Base-by-base conservation (phyloP, 75 land plant species). In the Picea glauca region DNA sequence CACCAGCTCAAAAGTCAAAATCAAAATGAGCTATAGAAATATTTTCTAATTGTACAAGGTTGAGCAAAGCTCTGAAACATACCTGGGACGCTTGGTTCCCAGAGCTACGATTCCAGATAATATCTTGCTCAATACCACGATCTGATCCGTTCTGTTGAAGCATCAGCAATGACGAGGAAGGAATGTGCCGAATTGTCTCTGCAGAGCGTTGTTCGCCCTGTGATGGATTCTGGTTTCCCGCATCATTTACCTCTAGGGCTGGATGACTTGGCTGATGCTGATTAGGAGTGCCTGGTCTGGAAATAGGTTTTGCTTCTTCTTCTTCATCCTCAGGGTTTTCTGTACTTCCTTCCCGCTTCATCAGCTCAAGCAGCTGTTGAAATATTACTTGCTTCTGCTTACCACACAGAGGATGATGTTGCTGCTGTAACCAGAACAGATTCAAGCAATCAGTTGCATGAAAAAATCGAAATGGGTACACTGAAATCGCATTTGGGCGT, bases 331-430 rank as follows among this genome's bases (percentile, higher is more conserved):
- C 56, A 9, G 56, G 56, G 56, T 46, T 78, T 1, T 20, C 79
- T 3, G 0, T 57, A 30, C 0, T 58, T 35, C 58, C 59, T 58
- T 74, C 80, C 65, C 77, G 63, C 79, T 68, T 85, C 46, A 73
- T 56, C 79, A 91, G 50, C 77, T 88, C 89, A 38, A 81, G 30
- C 81, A 91, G 66, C 78, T 91, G 91, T 78, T 74, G 62, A n/a
- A 70, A 60, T 3, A 86, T 65, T 72, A 77, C 79, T 30, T 79
- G 79, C 78, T 67, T 78, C 57, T 74, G 78, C 64, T 62, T 84
- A 38, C 89, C 90, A 43, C 40, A 38, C 54, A 40, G 50, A 70
- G 50, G 23, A 40, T 33, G 70, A 66, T 35, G 20, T 15, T 35
- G 35, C 18, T 70, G 74, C 74, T 70, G 74, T 23, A 40, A 70